Percentiles rank a stretch among this genome's conserved stretches.
Conservation (phyloP, 192 early-diverging fungal species). For the Linnemannia schmuckeri region DNA sequence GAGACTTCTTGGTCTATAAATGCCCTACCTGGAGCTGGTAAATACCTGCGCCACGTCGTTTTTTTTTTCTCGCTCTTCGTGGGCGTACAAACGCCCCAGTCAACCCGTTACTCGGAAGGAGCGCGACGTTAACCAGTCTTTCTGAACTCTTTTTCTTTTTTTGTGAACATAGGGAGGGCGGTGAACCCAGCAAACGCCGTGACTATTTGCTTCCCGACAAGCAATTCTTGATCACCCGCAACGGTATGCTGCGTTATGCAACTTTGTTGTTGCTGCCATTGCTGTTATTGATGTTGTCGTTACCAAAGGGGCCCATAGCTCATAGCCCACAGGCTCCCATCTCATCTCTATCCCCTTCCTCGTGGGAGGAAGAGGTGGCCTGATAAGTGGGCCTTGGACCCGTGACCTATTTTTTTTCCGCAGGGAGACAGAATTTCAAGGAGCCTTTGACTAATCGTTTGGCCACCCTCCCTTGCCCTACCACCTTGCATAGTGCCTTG, state of each 20-base stretch:
- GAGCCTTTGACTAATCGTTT: slow-evolving; percentile 16
- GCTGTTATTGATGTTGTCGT: not conserved
- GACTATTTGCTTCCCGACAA: slow-evolving; percentile 89
- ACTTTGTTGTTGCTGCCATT: not conserved
- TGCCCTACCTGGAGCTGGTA: slow-evolving; percentile 98
- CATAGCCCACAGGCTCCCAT: not conserved
- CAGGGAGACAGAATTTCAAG: slow-evolving; percentile 32
- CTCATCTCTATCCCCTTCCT: slow-evolving; percentile 11
- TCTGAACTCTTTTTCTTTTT: not conserved
- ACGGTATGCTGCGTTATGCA: slow-evolving; percentile 64
- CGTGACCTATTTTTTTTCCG: slow-evolving; percentile 31
- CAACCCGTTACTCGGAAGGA: not conserved
- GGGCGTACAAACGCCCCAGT: not conserved
- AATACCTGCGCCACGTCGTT: not conserved
- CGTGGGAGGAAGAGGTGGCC: not conserved
- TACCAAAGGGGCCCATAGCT: not conserved
- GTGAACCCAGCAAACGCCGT: slow-evolving; percentile 79
- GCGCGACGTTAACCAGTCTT: not conserved
- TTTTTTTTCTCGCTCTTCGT: not conserved
- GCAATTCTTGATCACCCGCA: slow-evolving; percentile 95
- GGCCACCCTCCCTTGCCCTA: not conserved
- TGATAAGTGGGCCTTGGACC: slow-evolving; percentile 13
- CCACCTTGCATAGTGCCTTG: slow-evolving; percentile 80
- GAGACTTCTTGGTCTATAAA: slow-evolving; percentile 98
- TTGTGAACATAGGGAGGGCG: slow-evolving; percentile 61